A percentile compares a stretch with the other conserved stretches of the same genome.
These are phyloP conservation scores for Daldinia concentrica DNA, from an alignment of 495 filamentous ascomycete species.

Conservation along the genomic window DNA sequence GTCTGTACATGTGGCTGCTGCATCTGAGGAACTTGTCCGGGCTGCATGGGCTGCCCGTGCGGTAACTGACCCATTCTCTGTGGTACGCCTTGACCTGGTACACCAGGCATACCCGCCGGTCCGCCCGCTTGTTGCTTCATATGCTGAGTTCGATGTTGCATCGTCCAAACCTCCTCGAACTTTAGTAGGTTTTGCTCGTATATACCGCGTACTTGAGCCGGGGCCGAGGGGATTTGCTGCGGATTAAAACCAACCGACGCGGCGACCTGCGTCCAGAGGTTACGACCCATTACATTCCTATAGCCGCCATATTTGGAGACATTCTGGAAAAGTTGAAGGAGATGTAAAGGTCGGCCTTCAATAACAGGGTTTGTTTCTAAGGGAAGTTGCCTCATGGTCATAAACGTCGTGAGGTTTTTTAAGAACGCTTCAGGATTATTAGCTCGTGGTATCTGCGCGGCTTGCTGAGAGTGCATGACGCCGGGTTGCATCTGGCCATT, in stretches of 20 bases:
- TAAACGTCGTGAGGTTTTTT: constrained; percentile 75
- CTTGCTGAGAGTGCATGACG: constrained; percentile 53
- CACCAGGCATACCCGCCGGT: constrained; percentile 54
- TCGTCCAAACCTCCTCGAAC: constrained; percentile 79
- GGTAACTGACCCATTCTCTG: constrained; percentile 53
- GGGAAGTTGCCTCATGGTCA: constrained; percentile 71
- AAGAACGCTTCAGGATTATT: constrained; percentile 74
- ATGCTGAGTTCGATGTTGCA: constrained; percentile 66
- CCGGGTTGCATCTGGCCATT: constrained; percentile 59
- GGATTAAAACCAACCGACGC: constrained; percentile 71
- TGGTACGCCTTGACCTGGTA: constrained; percentile 51
- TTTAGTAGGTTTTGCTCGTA: constrained; percentile 76
- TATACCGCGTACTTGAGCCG: constrained; percentile 72
- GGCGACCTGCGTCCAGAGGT: constrained; percentile 77
- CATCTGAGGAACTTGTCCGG: constrained; percentile 59
- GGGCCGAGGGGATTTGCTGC: constrained; percentile 70
- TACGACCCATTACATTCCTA: constrained; percentile 70
- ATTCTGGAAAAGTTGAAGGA: constrained; percentile 77
- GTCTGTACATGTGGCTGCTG: constrained; percentile 58
- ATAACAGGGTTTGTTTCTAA: constrained; percentile 76
- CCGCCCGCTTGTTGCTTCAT: constrained; percentile 60
- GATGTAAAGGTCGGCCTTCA: constrained; percentile 72
- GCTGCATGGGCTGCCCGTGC: constrained; percentile 58
- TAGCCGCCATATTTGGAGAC: constrained; percentile 81
- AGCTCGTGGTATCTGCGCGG: constrained; percentile 41